A percentile compares a stretch with the other conserved stretches of the same genome.
phyloP scores from a whole-genome alignment of 1,284 basidiomycete species.

The Trametes hirsuta region DNA sequence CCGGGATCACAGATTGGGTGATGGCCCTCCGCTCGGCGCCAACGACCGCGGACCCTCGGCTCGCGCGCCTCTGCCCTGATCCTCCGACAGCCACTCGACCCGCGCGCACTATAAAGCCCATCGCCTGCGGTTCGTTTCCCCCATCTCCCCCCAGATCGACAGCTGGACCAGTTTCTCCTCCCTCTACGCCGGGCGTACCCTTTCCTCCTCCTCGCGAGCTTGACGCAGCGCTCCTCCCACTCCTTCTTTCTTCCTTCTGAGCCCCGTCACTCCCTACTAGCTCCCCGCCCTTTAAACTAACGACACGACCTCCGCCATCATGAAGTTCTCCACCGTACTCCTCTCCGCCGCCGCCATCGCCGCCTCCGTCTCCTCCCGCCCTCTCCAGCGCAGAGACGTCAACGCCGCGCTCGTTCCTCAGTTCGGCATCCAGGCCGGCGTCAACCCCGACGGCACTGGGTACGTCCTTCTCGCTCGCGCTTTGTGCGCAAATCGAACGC shows the following conservation, averaged over 20 bases:
- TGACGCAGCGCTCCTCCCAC: not conserved
- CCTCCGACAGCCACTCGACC: too few species aligned
- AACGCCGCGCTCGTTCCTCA: constrained; percentile 54
- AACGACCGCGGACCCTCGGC: too few species aligned
- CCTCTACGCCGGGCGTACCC: constrained; percentile 6
- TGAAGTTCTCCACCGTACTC: constrained; percentile 31
- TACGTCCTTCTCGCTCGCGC: constrained; percentile 13
- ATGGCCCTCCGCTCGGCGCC: too few species aligned
- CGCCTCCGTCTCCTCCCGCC: constrained; percentile 43
- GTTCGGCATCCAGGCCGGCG: constrained; percentile 51
- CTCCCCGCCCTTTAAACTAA: not conserved
- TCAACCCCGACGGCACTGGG: constrained; percentile 55
- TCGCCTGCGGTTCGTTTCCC: too few species aligned
- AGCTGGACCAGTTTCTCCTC: constrained; percentile 4
- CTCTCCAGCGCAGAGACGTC: constrained; percentile 49
- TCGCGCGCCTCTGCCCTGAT: too few species aligned
- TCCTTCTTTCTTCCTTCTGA: constrained; percentile 1
- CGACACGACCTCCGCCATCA: constrained; percentile 7
- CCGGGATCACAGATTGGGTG: too few species aligned
- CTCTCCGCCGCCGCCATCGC: constrained; percentile 38
- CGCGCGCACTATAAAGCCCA: too few species aligned
- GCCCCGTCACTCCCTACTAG: constrained; percentile 11
- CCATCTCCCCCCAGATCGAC: not conserved
- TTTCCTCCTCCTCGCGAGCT: not conserved
- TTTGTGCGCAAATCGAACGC: not conserved